Percentiles rank a stretch among this genome's conserved stretches.
These are phyloP conservation scores for Phytophthora constricta DNA, from an alignment of 352 stramenopile species.

Conservation along the genomic window DNA sequence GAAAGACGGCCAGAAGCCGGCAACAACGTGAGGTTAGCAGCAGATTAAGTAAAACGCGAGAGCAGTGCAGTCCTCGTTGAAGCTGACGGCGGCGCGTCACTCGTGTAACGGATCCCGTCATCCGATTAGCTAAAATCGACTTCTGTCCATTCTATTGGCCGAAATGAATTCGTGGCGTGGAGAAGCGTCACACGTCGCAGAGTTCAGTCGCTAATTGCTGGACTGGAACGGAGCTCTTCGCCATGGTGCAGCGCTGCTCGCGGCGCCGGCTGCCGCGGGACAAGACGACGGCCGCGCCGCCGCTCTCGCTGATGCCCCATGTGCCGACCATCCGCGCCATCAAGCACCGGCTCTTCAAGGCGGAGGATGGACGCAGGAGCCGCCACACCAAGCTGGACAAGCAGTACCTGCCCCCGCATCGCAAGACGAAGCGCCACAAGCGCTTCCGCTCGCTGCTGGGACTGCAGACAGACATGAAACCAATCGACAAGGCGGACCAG, in stretches of 20 bases:
- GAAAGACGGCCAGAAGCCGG: not conserved
- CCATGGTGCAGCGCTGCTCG: not conserved
- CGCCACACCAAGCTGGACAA: not conserved
- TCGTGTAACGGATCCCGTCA: not conserved
- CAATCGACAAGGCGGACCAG: slow-evolving; percentile 2
- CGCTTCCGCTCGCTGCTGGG: slow-evolving; percentile 20
- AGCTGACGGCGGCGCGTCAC: not conserved
- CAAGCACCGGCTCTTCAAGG: not conserved
- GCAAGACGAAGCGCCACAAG: not conserved
- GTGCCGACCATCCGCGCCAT: not conserved
- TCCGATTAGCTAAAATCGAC: slow-evolving; percentile 1
- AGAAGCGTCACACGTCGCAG: slow-evolving; percentile 32
- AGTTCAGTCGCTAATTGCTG: slow-evolving; percentile 19
- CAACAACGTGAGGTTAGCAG: not conserved
- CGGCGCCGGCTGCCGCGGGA: not conserved
- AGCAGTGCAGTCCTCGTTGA: not conserved
- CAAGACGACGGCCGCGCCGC: not conserved
- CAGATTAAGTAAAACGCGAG: not conserved
- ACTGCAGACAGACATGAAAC: slow-evolving; percentile 13
- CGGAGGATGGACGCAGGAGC: not conserved
- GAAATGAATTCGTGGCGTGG: no score
- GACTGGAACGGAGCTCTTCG: not conserved
- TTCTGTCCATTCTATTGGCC: not conserved
- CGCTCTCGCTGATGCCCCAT: not conserved
- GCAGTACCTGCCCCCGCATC: not conserved